phyloP scores from a whole-genome alignment of 1,284 basidiomycete genomes.

The Anthracocystis walkeri region DNA sequence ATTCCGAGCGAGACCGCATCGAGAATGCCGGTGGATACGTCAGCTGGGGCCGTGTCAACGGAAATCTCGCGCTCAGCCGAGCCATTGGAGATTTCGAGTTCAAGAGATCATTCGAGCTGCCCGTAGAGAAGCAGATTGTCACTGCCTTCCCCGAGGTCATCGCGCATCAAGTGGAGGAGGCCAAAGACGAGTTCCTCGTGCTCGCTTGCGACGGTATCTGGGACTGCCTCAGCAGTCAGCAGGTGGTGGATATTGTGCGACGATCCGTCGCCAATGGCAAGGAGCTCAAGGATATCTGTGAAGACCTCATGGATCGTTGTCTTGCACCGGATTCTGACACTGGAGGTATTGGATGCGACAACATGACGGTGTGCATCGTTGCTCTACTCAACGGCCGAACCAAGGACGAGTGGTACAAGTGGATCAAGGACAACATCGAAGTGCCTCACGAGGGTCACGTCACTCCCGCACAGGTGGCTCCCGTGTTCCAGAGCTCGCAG shows the following conservation, averaged over 20 bases:
- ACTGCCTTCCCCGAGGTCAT: conserved; percentile 94
- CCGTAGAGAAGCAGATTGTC: conserved; percentile 92
- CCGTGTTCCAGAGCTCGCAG: conserved; percentile 74
- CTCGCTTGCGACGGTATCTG: conserved; percentile 99
- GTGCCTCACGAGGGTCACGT: conserved; percentile 76
- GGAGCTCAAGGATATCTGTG: conserved; percentile 83
- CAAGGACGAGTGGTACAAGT: conserved; percentile 90
- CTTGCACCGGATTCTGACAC: conserved; percentile 92
- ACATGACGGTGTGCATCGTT: conserved; percentile 96
- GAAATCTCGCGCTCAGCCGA: conserved; percentile 93
- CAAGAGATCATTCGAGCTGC: conserved; percentile 88
- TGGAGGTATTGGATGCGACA: conserved; percentile 97
- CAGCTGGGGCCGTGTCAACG: conserved; percentile 96
- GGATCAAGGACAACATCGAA: conserved; percentile 88
- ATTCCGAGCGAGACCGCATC: conserved; percentile 87
- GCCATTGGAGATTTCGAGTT: conserved; percentile 99
- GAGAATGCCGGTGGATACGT: conserved; percentile 94
- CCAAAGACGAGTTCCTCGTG: conserved; percentile 94
- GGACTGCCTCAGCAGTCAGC: conserved; percentile 95
- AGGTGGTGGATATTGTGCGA: conserved; percentile 90
- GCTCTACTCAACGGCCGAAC: conserved; percentile 88
- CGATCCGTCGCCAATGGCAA: conserved; percentile 84
- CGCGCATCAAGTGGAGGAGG: conserved; percentile 79
- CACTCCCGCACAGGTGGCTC: conserved; percentile 74
- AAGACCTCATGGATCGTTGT: conserved; percentile 91